These are phyloP conservation scores for Porogramme epimiltina DNA, from an alignment of 1,284 basidiomycete species.

Conservation along the genomic window DNA sequence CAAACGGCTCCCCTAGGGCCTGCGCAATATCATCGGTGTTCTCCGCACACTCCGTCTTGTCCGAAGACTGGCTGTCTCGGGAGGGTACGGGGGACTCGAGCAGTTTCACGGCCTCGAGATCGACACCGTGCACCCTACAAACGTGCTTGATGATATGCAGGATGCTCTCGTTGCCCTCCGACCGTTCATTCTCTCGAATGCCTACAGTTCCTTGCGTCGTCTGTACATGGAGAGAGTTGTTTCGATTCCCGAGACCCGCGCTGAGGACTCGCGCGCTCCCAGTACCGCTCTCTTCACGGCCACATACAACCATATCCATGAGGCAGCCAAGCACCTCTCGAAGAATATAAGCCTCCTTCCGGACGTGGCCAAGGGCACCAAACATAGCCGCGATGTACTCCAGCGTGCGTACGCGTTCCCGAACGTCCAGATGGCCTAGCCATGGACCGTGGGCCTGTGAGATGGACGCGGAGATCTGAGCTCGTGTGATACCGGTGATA, in stretches of 20 bases:
- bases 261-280: slow-evolving; percentile 39
- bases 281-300: slow-evolving; percentile 57
- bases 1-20: slow-evolving; percentile 58
- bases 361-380: slow-evolving; percentile 74
- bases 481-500: slow-evolving; percentile 69
- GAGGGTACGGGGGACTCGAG: slow-evolving; percentile 30
- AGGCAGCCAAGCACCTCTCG: slow-evolving; percentile 82
- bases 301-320: slow-evolving; percentile 79
- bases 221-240: slow-evolving; percentile 29
- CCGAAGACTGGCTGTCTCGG: slow-evolving; percentile 24
- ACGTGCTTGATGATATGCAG: slow-evolving; percentile 72
- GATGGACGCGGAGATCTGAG: slow-evolving; percentile 63
- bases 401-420: slow-evolving; percentile 73
- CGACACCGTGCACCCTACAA: slow-evolving; percentile 78
- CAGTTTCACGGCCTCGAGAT: slow-evolving; percentile 67
- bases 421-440: slow-evolving; percentile 77
- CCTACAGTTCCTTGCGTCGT: slow-evolving; percentile 57
- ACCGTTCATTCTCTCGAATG: slow-evolving; percentile 69
- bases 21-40: slow-evolving; percentile 41
- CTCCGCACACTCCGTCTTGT: slow-evolving; percentile 23
- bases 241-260: slow-evolving; percentile 49
- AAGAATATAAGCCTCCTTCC: slow-evolving; percentile 87
- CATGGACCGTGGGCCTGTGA: slow-evolving; percentile 82
- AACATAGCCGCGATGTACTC: slow-evolving; percentile 76
- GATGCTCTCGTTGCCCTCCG: slow-evolving; percentile 80